Evolutionary conservation across 192 early-diverging fungal species (phyloP).

Genomic region (Umbelopsis sp.): DNA sequence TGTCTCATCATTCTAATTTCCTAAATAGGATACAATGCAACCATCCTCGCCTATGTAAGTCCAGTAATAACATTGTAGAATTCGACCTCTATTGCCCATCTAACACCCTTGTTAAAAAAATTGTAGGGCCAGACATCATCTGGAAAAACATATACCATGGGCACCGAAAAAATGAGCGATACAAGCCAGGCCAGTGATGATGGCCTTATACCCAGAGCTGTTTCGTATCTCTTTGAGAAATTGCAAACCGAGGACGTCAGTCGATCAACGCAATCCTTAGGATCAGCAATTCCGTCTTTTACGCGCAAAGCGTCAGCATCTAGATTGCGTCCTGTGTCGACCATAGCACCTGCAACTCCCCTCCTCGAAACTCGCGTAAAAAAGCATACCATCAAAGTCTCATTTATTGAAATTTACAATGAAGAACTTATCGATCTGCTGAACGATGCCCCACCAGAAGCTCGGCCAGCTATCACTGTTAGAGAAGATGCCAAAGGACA

Average conservation of each 20-base stretch:
- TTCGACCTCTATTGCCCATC: not conserved
- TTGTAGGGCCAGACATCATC: conserved; percentile 80
- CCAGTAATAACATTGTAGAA: not conserved
- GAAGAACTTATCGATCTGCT: conserved; percentile 96
- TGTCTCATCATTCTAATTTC: not conserved
- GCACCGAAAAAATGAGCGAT: conserved; percentile 56
- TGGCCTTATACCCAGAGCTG: not conserved
- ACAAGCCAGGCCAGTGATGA: conserved; percentile 3
- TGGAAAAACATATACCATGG: conserved; percentile 97
- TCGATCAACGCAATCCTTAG: not conserved
- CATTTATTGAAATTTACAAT: conserved; percentile 96
- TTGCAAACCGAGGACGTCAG: not conserved
- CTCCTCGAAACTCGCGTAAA: not conserved
- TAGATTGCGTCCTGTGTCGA: conserved; percentile 2
- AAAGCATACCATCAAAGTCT: conserved; percentile 64
- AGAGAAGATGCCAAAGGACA: conserved; percentile 87
- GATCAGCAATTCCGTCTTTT: not conserved
- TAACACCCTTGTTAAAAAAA: not conserved
- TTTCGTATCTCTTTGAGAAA: conserved; percentile 10
- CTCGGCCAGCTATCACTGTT: conserved; percentile 67
- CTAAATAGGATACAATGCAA: conserved; percentile 87
- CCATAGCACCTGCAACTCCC: not conserved
- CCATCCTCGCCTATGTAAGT: conserved; percentile 84
- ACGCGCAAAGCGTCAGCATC: not conserved
- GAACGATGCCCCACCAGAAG: conserved; percentile 60